These are phyloP conservation scores for Penicillium sclerotigenum DNA, from an alignment of 2,329 filamentous ascomycete species.

Conservation along the genomic window DNA sequence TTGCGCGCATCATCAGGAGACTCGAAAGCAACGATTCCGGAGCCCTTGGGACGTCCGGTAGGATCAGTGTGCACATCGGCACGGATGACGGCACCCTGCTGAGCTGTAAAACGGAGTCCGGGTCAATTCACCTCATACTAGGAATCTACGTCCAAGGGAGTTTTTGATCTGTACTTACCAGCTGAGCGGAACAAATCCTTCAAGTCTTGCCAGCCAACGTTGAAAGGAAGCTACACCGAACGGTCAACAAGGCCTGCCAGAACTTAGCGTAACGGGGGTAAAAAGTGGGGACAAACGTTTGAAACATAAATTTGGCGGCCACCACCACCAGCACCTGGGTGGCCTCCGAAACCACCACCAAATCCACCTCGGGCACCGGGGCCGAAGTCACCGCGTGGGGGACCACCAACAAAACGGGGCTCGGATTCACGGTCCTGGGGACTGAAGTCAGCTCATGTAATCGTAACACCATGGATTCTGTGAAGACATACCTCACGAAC, in stretches of 20 bases:
- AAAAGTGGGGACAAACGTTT: conserved; percentile 73
- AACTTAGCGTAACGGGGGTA: conserved; percentile 11
- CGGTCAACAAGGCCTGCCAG: conserved; percentile 19
- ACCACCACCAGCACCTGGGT: conserved; percentile 49
- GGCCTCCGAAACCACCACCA: conserved; percentile 38
- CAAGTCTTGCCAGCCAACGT: conserved; percentile 96
- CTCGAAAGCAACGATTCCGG: conserved; percentile 95
- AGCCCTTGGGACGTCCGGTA: conserved; percentile 91
- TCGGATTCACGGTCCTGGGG: conserved; percentile 91
- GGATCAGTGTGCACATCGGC: conserved; percentile 92
- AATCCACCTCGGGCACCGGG: conserved; percentile 43
- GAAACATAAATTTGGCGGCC: conserved; percentile 94
- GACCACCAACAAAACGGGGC: conserved; percentile 84
- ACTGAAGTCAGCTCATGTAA: neutral
- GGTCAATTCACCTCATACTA: conserved; percentile 32
- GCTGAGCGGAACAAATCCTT: conserved; percentile 99
- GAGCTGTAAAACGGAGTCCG: conserved; percentile 33
- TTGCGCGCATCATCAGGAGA: conserved; percentile 90
- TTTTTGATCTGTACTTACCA: conserved; percentile 59
- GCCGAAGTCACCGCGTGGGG: conserved; percentile 62
- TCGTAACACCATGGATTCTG: neutral
- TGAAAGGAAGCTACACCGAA: conserved; percentile 78
- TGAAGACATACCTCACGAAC: conserved; percentile 74
- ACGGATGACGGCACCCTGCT: conserved; percentile 76
- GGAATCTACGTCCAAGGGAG: conserved; percentile 11